Evolutionary conservation across 345 rosid species (phyloP).

Genomic region (Gossypium sturtianum): DNA sequence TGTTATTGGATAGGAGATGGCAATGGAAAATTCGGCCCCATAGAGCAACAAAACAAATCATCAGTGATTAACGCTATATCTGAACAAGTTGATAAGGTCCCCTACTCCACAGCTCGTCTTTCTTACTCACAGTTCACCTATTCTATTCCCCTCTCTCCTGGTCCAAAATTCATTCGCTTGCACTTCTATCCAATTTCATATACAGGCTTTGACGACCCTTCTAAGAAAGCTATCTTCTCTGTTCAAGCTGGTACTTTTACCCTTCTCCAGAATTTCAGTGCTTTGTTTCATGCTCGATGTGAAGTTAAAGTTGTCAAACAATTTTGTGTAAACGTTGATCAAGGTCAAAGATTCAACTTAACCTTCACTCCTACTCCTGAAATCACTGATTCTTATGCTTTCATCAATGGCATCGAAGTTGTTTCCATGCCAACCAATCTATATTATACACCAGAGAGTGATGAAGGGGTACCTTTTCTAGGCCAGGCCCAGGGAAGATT

Average conservation of each 20-base stretch:
- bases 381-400: background rate
- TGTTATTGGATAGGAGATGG: background rate
- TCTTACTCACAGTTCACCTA: background rate
- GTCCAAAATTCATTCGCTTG: background rate
- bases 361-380: background rate
- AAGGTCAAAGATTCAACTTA: background rate
- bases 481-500: background rate
- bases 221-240: background rate
- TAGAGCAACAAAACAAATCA: background rate
- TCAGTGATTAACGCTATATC: background rate
- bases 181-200: background rate
- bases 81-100: background rate
- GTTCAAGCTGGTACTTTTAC: background rate
- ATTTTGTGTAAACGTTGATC: background rate
- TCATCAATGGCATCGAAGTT: background rate
- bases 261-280: background rate
- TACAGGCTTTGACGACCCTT: background rate
- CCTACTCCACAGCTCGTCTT: background rate
- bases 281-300: background rate
- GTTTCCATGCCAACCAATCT: background rate
- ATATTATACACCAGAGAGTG: background rate
- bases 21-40: background rate
- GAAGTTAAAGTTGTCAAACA: background rate
- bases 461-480: background rate
- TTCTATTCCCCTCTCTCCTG: background rate